Percentiles rank a stretch among this genome's conserved stretches.
Conservation (phyloP, 2,329 filamentous ascomycete species). For the Falciphora oryzae region DNA sequence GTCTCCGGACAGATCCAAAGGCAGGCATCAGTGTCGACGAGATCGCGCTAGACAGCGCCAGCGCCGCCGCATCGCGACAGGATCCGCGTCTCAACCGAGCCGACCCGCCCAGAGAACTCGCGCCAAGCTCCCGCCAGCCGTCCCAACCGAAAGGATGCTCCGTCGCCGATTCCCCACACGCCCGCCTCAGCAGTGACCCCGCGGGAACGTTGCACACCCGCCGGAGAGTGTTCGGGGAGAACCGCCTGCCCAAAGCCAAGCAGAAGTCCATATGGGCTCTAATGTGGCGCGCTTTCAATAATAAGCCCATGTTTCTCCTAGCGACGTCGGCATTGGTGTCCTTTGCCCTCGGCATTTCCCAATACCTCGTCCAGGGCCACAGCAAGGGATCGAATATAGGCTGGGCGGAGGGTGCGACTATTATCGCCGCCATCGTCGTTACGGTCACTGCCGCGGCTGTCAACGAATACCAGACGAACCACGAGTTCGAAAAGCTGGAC, state of each 20-base stretch:
- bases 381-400: slow-evolving; percentile 39
- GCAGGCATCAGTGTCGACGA: slow-evolving; percentile 71
- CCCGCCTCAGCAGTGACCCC: slow-evolving; percentile 13
- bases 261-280: slow-evolving; percentile 26
- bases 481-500: no score
- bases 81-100: slow-evolving; percentile 21
- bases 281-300: slow-evolving; percentile 66
- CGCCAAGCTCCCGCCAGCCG: not conserved
- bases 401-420: slow-evolving; percentile 74
- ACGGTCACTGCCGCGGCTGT: no score
- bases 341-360: slow-evolving; percentile 62
- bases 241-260: slow-evolving; percentile 8
- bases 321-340: slow-evolving; percentile 64
- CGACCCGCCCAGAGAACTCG: not conserved
- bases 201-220: slow-evolving; percentile 7
- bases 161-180: no score
- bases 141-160: no score
- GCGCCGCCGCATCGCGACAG: slow-evolving; percentile 64
- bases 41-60: slow-evolving; percentile 45
- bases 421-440: slow-evolving; percentile 67
- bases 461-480: no score
- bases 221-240: slow-evolving; percentile 40
- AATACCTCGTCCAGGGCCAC: slow-evolving; percentile 47
- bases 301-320: slow-evolving; percentile 66
- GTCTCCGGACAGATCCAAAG: slow-evolving; percentile 58